Evolutionary conservation across 1,139 yeast genomes (phyloP), one percentile per base, ranked within the genome.

Genomic region (Debaryomycetaceae sp.): DNA sequence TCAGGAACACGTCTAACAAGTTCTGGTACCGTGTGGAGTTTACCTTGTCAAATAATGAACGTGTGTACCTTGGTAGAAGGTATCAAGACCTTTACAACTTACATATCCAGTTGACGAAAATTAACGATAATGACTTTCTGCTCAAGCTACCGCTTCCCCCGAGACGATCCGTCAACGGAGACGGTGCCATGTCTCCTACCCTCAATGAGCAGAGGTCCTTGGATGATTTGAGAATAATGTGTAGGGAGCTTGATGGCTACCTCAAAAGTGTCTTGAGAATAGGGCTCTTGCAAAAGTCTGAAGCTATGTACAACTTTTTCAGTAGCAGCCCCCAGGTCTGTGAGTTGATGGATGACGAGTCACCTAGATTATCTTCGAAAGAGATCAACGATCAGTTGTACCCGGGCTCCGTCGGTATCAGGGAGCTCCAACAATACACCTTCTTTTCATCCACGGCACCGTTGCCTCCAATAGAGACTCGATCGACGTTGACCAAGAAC

Each of bases 141-240:
- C 76, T 76, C 5, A 62, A 59, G 42, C 58, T 72, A 34, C 78
- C 78, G 0, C 70, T 66, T 38, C 77, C 76, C 8, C 58, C 68
- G n/a, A 13, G 34, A 24, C 20, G 65, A 59, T 11, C 31, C 4
- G 11, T 11, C 39, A 37, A n/a, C 33, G 14, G 34, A 34, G 40
- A 9, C 34, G 36, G 41, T 36, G 39, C 23, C 13, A 30, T 13
- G 31, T 20, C 36, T 36, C 33, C 40, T 49, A 45, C 43, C 45
- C 38, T 46, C 39, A 47, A 47, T 33, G 58, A 58, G 40, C 50
- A 46, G 31, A 52, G 55, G 20, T 53, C 59, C n/a, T 48, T 60
- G 42, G 58, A 62, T 44, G 53, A 47, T 8, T 48, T 62, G 27
- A 51, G 54, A 34, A 47, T 51, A 6, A 52, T 75, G 13, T 65